phyloP scores from a whole-genome alignment of 495 filamentous ascomycete species.

The Tuber borchii region DNA sequence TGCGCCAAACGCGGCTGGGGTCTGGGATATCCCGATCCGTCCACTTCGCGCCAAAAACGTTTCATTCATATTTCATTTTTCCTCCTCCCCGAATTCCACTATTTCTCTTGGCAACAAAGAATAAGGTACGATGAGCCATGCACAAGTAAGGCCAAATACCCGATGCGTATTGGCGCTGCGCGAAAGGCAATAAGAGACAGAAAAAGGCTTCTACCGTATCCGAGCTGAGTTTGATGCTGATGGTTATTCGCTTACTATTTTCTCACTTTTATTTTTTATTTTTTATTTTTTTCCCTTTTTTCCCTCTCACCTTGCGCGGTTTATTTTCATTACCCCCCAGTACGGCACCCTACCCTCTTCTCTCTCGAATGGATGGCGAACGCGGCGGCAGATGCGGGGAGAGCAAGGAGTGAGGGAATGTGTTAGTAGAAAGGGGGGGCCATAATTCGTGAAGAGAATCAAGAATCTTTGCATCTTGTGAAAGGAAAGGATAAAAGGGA shows the following conservation, averaged over 20 bases:
- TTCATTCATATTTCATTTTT: not conserved
- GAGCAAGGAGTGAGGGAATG: not conserved
- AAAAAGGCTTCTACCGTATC: not conserved
- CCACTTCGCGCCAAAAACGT: conserved; percentile 29
- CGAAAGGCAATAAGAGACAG: not conserved
- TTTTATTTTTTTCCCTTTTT: too few relatives aligned
- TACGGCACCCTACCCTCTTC: not conserved
- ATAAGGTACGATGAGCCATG: not conserved
- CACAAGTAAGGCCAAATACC: not conserved
- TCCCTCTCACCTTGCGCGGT: not conserved
- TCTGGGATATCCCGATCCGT: conserved; percentile 19
- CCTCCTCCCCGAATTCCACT: not conserved
- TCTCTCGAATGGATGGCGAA: not conserved
- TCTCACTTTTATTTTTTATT: not conserved
- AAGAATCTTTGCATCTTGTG: not conserved
- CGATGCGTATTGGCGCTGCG: not conserved
- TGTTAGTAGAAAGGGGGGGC: not conserved
- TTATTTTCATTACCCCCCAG: not conserved
- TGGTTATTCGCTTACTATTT: not conserved
- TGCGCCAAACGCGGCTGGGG: conserved; percentile 34
- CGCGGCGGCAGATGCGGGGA: not conserved
- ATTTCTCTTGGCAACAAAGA: not conserved
- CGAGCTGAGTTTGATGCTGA: not conserved
- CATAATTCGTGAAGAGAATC: not conserved
- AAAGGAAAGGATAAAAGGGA: not conserved